phyloP scores from a whole-genome alignment of 2,329 filamentous ascomycete species.

The Lasiodiplodia hormozganensis region DNA sequence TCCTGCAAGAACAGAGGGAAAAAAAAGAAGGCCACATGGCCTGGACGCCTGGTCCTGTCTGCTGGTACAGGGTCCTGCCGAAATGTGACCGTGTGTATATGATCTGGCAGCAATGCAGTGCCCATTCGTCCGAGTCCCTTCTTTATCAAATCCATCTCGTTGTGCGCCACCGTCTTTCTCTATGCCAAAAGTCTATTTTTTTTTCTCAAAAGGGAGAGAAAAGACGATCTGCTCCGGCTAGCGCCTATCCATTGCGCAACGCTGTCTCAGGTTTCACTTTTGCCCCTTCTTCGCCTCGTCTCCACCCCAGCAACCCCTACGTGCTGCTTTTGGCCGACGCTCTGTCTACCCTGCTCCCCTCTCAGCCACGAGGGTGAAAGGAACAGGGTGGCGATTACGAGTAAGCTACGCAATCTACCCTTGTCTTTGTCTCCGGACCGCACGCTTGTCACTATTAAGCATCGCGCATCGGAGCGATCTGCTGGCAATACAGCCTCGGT shows the following conservation, averaged over 20 bases:
- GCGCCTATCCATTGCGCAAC: constrained; percentile 19
- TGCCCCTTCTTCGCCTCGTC: constrained; percentile 12
- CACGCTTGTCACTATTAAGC: constrained; percentile 13
- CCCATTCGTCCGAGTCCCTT: neutral
- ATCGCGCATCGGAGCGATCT: neutral
- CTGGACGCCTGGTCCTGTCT: constrained; percentile 19
- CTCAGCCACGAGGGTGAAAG: constrained; percentile 10
- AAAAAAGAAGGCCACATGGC: constrained; percentile 9
- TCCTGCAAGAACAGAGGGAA: neutral
- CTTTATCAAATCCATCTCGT: neutral
- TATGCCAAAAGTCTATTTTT: neutral
- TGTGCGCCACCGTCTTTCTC: neutral
- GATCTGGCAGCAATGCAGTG: constrained; percentile 6
- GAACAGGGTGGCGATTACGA: neutral
- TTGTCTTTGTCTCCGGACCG: neutral
- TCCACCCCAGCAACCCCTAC: constrained; percentile 12
- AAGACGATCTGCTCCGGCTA: constrained; percentile 18
- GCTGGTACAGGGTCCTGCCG: constrained; percentile 3
- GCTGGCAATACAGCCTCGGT: neutral
- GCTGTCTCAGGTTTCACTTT: constrained; percentile 9
- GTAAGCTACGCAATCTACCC: constrained; percentile 10
- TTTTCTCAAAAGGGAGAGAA: neutral
- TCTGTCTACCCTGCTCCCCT: constrained; percentile 21
- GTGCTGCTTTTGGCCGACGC: constrained; percentile 4
- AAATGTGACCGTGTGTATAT: constrained; percentile 9